Conservation (phyloP, 2,329 filamentous ascomycete species). For the Colletotrichum tabaci region DNA sequence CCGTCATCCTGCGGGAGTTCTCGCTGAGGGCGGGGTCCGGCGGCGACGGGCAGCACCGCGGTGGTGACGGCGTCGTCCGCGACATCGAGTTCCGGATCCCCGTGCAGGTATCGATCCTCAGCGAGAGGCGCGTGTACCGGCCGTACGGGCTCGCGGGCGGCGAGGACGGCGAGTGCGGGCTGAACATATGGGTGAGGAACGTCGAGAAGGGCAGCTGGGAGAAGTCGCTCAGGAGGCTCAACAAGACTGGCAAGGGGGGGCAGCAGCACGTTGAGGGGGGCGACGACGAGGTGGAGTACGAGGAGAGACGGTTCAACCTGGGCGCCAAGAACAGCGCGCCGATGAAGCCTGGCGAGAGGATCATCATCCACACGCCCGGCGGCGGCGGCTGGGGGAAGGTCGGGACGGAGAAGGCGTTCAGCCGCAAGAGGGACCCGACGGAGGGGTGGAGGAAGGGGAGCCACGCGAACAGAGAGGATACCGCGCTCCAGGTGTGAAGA, state of each 20-base stretch:
- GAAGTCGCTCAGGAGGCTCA: conserved; percentile 58
- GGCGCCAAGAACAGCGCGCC: conserved; percentile 85
- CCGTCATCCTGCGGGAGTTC: conserved; percentile 81
- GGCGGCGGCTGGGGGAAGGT: conserved; percentile 82
- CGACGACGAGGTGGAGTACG: conserved; percentile 59
- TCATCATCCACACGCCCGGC: conserved; percentile 84
- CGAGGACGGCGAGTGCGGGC: conserved; percentile 81
- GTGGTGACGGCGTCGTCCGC: conserved; percentile 81
- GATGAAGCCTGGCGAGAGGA: conserved; percentile 83
- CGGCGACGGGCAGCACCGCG: conserved; percentile 75
- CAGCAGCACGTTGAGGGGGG: conserved; percentile 43
- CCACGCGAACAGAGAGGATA: conserved; percentile 69
- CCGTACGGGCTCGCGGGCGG: conserved; percentile 89
- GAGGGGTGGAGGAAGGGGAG: conserved; percentile 70
- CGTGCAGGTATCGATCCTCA: conserved; percentile 83
- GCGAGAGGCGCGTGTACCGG: conserved; percentile 82
- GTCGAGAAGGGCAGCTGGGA: conserved; percentile 72
- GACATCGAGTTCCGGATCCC: conserved; percentile 87
- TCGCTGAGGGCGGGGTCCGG: conserved; percentile 74
- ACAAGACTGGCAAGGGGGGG: conserved; percentile 37
- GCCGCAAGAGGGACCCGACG: conserved; percentile 67
- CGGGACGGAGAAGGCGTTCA: conserved; percentile 70
- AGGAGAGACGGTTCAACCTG: conserved; percentile 78
- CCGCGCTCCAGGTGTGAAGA: conserved; percentile 70
- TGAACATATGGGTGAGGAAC: conserved; percentile 89